Conservation (phyloP, 208 protist genomes). For the Wallacemonas sp. region DNA sequence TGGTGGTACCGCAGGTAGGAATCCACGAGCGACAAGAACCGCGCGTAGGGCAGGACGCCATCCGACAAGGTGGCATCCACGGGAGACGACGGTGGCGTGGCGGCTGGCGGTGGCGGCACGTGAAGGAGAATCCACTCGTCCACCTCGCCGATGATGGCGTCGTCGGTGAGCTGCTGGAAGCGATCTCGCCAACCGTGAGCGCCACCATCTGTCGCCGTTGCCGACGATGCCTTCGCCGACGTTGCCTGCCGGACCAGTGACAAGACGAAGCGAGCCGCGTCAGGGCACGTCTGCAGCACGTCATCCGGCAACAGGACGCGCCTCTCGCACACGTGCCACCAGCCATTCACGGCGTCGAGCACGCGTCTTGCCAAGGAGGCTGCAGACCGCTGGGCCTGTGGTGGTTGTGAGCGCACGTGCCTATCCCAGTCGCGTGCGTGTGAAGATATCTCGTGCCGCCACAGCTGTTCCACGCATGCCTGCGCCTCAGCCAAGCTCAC, state of each 20-base stretch:
- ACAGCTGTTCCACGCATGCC: background rate
- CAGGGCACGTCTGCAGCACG: background rate
- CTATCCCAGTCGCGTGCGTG: background rate
- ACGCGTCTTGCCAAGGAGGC: background rate
- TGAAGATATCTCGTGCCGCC: background rate
- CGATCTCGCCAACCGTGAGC: background rate
- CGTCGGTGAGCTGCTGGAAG: conserved; percentile 19
- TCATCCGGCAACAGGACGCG: background rate
- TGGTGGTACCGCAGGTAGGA: conserved; percentile 75
- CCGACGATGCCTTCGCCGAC: background rate
- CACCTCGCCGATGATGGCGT: conserved; percentile 28
- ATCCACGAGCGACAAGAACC: conserved; percentile 46
- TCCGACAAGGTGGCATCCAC: too few relatives aligned
- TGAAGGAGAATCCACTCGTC: conserved; percentile 36
- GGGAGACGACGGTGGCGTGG: background rate
- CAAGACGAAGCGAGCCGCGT: background rate
- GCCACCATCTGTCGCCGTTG: too few relatives aligned
- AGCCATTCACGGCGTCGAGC: background rate
- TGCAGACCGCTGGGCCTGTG: background rate
- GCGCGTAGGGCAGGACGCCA: conserved; percentile 39
- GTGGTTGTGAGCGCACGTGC: background rate
- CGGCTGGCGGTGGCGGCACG: conserved; percentile 5
- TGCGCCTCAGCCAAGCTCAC: conserved; percentile 6
- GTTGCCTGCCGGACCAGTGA: background rate
- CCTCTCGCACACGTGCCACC: background rate